These are phyloP conservation scores for Henckelia pumila DNA, from an alignment of 257 asterid species.

Conservation along the genomic window DNA sequence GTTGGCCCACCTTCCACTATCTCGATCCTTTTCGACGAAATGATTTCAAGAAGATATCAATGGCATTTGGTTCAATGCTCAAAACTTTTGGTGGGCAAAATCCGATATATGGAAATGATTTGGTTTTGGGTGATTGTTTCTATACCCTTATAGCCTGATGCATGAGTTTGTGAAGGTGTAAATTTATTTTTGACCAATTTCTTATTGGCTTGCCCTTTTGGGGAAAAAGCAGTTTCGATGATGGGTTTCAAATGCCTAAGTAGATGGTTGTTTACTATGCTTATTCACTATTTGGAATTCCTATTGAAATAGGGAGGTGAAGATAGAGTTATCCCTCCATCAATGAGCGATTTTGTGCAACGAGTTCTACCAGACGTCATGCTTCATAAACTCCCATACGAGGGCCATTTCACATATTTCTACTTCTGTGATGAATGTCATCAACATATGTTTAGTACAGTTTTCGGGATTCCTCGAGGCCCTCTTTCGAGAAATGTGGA, in stretches of 20 bases:
- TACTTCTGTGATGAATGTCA: conserved; percentile 87
- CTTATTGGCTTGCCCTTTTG: not conserved
- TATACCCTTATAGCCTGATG: not conserved
- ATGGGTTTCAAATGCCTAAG: not conserved
- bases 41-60: not conserved
- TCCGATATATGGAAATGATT: not conserved
- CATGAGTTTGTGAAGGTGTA: not conserved
- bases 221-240: not conserved
- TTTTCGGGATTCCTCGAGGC: conserved; percentile 75
- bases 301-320: conserved; percentile 60
- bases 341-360: conserved; percentile 70
- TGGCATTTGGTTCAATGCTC: not conserved
- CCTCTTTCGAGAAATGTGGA: conserved; percentile 43
- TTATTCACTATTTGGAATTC: not conserved
- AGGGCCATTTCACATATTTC: conserved; percentile 84
- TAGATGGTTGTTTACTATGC: not conserved
- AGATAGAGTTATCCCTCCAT: conserved; percentile 79
- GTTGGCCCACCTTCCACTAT: not conserved
- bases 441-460: conserved; percentile 58
- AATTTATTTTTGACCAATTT: not conserved
- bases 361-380: conserved; percentile 82
- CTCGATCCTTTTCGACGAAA: not conserved
- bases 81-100: not conserved
- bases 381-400: conserved; percentile 80
- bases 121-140: not conserved